phyloP scores from a whole-genome alignment of 2,329 filamentous ascomycete genomes.

The Atkinsonella hypoxylon region DNA sequence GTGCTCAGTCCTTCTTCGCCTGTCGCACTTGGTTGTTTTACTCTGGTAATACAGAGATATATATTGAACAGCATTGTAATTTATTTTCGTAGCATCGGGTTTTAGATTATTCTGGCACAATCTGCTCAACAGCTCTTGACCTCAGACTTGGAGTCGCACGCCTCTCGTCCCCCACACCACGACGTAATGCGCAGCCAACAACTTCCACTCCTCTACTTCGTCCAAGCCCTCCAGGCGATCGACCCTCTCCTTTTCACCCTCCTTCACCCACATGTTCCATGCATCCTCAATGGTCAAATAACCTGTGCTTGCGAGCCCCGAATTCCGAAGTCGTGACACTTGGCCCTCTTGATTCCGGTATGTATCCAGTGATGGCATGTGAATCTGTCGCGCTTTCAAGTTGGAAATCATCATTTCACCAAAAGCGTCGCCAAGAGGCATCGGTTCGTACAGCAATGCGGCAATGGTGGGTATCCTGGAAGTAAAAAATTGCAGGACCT shows the following conservation, averaged over 20 bases:
- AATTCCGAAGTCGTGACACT: constrained; percentile 47
- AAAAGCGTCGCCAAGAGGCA: constrained; percentile 73
- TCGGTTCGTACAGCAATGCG: constrained; percentile 80
- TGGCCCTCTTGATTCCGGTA: constrained; percentile 63
- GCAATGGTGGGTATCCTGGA: constrained; percentile 34
- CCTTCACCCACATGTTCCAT: constrained; percentile 62
- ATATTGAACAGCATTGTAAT: too few species aligned
- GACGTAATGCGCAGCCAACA: constrained; percentile 81
- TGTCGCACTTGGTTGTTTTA: too few species aligned
- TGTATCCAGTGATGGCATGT: constrained; percentile 66
- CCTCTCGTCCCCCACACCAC: constrained; percentile 74
- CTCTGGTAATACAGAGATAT: too few species aligned
- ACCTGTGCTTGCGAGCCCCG: constrained; percentile 47
- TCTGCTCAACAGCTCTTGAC: not conserved
- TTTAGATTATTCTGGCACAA: too few species aligned
- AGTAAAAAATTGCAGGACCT: constrained; percentile 54
- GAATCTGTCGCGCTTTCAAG: constrained; percentile 67
- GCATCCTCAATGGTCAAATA: constrained; percentile 42
- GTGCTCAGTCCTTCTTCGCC: too few species aligned
- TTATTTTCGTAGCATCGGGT: not conserved
- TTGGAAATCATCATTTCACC: constrained; percentile 89
- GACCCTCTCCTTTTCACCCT: constrained; percentile 66
- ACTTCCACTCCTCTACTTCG: constrained; percentile 86
- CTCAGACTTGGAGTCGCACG: constrained; percentile 1
- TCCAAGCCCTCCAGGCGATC: constrained; percentile 77